phyloP scores from a whole-genome alignment of 1,139 yeast genomes.

The Groenewaldozyma auringiensis region DNA sequence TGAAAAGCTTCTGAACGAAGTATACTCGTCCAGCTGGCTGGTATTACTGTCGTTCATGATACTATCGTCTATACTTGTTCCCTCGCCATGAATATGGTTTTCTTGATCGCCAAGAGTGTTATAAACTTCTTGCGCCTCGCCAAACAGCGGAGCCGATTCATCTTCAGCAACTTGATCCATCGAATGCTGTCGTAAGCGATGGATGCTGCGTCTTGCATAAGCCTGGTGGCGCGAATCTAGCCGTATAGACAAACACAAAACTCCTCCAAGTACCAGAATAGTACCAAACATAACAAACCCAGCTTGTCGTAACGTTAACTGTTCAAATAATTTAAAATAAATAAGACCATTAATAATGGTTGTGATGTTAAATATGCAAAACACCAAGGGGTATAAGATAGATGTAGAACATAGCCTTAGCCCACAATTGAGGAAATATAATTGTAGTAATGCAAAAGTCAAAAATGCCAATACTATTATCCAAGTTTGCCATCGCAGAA shows the following conservation, averaged over 20 bases:
- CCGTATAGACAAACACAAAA: slow-evolving; percentile 44
- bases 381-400: slow-evolving; percentile 74
- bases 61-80: background rate
- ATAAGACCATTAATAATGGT: slow-evolving; percentile 68
- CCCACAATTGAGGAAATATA: slow-evolving; percentile 68
- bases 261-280: slow-evolving; percentile 44
- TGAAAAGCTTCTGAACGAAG: slow-evolving; percentile 21
- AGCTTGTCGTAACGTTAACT: slow-evolving; percentile 35
- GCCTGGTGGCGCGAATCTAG: slow-evolving; percentile 1
- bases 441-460: slow-evolving; percentile 63
- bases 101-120: background rate
- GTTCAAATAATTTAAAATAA: slow-evolving; percentile 48
- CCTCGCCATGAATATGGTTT: background rate
- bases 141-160: slow-evolving; percentile 7
- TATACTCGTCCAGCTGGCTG: slow-evolving; percentile 14
- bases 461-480: slow-evolving; percentile 52
- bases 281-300: slow-evolving; percentile 47
- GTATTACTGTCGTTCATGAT: background rate
- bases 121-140: slow-evolving; percentile 4
- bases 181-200: background rate
- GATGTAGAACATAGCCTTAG: slow-evolving; percentile 67
- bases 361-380: slow-evolving; percentile 70
- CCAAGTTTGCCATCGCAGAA: slow-evolving; percentile 36
- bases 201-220: background rate
- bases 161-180: slow-evolving; percentile 6